Evolutionary conservation across 148 eudicot species (phyloP).

Genomic region (Chenopodium berlandieri): DNA sequence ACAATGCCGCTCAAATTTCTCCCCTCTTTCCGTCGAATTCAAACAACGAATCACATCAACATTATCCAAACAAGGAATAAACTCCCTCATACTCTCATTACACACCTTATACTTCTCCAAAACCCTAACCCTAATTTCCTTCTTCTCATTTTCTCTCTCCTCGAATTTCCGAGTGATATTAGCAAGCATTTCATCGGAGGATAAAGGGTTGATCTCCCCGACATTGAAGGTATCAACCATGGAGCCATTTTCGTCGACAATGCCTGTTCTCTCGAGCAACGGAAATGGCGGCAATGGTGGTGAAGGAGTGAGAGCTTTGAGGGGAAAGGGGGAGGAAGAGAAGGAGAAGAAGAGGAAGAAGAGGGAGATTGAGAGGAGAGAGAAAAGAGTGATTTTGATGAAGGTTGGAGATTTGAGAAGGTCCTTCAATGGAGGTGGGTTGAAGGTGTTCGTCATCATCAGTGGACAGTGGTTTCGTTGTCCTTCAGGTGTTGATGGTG

Average conservation of each 20-base stretch:
- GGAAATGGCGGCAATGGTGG: constrained; percentile 24
- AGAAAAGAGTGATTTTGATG: constrained; percentile 40
- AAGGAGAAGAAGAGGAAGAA: constrained; percentile 29
- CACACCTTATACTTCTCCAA: constrained; percentile 47
- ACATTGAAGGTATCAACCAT: constrained; percentile 55
- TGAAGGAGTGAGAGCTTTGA: constrained; percentile 27
- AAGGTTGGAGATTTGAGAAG: constrained; percentile 18
- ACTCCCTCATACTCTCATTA: constrained; percentile 47
- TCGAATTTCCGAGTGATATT: constrained; percentile 23
- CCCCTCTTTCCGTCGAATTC: constrained; percentile 45
- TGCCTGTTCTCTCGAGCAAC: constrained; percentile 51
- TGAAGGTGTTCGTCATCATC: neutral
- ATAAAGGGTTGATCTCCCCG: constrained; percentile 40
- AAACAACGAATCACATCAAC: constrained; percentile 35
- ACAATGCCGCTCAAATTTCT: constrained; percentile 62
- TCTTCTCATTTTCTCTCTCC: constrained; percentile 2
- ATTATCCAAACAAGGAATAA: constrained; percentile 71
- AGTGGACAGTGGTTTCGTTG: neutral
- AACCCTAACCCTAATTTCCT: constrained; percentile 30
- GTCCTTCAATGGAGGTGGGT: neutral
- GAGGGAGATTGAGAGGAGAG: constrained; percentile 46
- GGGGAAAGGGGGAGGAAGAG: constrained; percentile 6
- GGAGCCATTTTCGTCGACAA: constrained; percentile 54
- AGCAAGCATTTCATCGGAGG: constrained; percentile 19
- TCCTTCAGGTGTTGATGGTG: neutral